Conservation (phyloP, 306 rosid species). For the Inga oerstediana region DNA sequence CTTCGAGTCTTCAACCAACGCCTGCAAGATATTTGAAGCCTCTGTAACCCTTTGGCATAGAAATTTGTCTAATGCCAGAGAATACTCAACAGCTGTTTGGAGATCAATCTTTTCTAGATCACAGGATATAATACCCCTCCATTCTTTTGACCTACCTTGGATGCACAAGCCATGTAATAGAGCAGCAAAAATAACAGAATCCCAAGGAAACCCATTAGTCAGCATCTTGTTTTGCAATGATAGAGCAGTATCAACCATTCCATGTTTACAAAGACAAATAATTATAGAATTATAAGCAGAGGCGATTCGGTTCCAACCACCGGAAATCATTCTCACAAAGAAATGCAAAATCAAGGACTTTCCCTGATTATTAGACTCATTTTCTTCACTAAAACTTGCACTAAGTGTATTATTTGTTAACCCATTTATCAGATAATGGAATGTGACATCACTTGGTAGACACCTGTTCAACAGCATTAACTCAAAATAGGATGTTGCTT, state of each 20-base stretch:
- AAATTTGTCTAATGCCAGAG: conserved; percentile 58
- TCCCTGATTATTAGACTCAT: conserved; percentile 30
- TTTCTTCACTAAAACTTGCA: conserved; percentile 28
- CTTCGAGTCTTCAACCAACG: conserved; percentile 50
- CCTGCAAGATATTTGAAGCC: conserved; percentile 64
- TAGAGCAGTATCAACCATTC: conserved; percentile 70
- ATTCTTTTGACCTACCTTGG: conserved; percentile 65
- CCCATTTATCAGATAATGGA: conserved; percentile 77
- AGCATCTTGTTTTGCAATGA: conserved; percentile 59
- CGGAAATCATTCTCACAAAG: conserved; percentile 60
- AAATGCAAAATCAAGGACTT: conserved; percentile 58
- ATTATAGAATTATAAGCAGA: conserved; percentile 75
- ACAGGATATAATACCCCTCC: conserved; percentile 59
- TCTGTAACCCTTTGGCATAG: conserved; percentile 57
- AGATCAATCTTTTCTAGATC: conserved; percentile 52
- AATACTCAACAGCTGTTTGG: conserved; percentile 61
- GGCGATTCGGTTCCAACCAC: conserved; percentile 57
- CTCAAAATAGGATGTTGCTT: conserved; percentile 71
- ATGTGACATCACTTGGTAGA: conserved; percentile 68
- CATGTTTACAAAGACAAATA: conserved; percentile 66
- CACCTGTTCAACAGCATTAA: conserved; percentile 73
- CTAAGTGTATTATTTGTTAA: conserved; percentile 43
- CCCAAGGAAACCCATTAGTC: conserved; percentile 49
- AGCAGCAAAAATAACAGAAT: conserved; percentile 64
- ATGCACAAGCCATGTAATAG: conserved; percentile 71